Base-by-base conservation (phyloP, 192 early-diverging fungal genomes). In the Podila verticillata region DNA sequence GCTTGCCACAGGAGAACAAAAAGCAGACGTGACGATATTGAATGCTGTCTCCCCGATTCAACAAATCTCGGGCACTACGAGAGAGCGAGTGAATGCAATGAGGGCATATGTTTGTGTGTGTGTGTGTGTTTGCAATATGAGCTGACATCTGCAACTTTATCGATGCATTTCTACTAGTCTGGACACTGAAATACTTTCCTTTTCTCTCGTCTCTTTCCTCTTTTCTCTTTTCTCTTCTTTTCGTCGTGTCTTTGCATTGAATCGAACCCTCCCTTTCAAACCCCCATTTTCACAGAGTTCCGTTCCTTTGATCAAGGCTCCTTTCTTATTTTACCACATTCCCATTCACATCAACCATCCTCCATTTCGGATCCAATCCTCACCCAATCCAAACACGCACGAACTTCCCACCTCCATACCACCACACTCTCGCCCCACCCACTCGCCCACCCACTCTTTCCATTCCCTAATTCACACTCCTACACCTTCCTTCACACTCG, bases 201-300 rank as follows among this genome's bases (percentile, higher is more conserved):
- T 20, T 8, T 29, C 24, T 30, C 29, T 39, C 15, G 30, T 58
- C 19, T 28, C 10, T 54, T 54, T 17, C 5, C 12, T 39, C 30
- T 34, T 54, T 24, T 22, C 19, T 48, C 29, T 68, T 30, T 5
- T 31, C 5, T 39, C 4, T 39, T 47, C 12, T 17, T 60, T 36
- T 68, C 66, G 10, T 39, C 36, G n/a, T 57, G 15, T 67, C 34
- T 56, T 47, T 56, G 57, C 56, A 67, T 56, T 35, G 57, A 35
- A 29, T 58, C 56, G 57, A 67, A 57, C 56, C 22, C n/a, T 67
- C 19, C 22, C 48, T 28, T 6, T 17, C 63, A 44, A 48, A 35
- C 48, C 28, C 47, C 22, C 63, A 24, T 48, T 15, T 29, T 48
- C 49, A 32, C 65, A 29, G 28, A 20, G 19, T 30, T 31, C 31